Percentiles rank a stretch among this genome's conserved stretches.
These are phyloP conservation scores for Fabrea salina DNA, from an alignment of 169 alveolate species.

Conservation along the genomic window DNA sequence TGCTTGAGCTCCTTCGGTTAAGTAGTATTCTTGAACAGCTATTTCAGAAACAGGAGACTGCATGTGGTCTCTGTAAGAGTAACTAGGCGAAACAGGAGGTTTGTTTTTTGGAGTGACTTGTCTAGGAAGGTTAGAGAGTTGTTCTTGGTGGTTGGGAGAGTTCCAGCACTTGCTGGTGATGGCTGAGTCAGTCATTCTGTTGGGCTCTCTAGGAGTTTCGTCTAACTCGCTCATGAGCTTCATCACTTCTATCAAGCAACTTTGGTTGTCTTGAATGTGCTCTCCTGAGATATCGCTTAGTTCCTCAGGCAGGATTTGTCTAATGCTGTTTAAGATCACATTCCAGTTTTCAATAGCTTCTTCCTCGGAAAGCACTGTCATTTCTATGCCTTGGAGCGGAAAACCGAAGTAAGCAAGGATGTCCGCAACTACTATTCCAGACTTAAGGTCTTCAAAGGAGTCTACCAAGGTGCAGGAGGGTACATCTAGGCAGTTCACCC, in stretches of 20 bases:
- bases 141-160: no score
- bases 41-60: no score
- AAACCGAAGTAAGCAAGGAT: neutral
- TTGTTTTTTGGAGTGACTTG: no score
- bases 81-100: no score
- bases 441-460: slow-evolving; percentile 11
- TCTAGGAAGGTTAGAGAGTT: no score
- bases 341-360: slow-evolving; percentile 5
- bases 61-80: no score
- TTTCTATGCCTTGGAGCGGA: neutral
- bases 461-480: slow-evolving; percentile 16
- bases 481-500: slow-evolving; percentile 13
- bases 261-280: neutral
- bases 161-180: no score
- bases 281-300: neutral
- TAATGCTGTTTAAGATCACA: neutral
- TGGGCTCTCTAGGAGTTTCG: neutral
- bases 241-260: neutral
- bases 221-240: neutral
- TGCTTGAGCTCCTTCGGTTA: no score
- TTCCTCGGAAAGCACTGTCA: neutral
- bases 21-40: no score
- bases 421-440: slow-evolving; percentile 22
- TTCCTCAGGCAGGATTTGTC: neutral
- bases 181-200: no score